Percentiles rank a stretch among this genome's conserved stretches.
Evolutionary conservation across 495 filamentous ascomycete genomes (phyloP).

Genomic region (Aspergillus homomorphus): DNA sequence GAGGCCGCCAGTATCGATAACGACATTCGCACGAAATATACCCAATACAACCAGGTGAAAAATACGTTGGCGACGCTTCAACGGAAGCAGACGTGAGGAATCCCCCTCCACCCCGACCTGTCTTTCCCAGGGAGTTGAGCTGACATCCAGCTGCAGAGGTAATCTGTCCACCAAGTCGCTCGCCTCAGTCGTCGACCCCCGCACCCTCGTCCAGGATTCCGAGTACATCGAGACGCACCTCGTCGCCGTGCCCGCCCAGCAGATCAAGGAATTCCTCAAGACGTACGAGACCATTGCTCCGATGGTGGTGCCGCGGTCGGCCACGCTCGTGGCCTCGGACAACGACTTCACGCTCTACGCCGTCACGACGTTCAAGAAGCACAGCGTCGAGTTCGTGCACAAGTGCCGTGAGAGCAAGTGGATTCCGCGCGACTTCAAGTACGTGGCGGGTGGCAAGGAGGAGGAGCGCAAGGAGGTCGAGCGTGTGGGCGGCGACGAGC

Average conservation of each 20-base stretch:
- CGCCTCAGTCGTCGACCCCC: conserved; percentile 77
- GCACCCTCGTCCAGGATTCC: conserved; percentile 75
- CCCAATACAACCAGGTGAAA: conserved; percentile 88
- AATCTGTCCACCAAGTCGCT: conserved; percentile 94
- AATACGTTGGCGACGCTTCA: conserved; percentile 73
- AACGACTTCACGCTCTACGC: conserved; percentile 84
- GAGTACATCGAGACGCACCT: conserved; percentile 97
- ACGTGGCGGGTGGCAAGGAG: conserved; percentile 83
- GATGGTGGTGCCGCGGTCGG: conserved; percentile 88
- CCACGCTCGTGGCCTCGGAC: conserved; percentile 71
- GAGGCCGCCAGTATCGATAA: conserved; percentile 86
- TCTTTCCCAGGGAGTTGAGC: not conserved
- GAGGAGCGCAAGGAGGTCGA: conserved; percentile 83
- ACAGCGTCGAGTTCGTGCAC: conserved; percentile 77
- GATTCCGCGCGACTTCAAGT: conserved; percentile 91
- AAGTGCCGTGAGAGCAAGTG: conserved; percentile 88
- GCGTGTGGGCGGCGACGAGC: conserved; percentile 72
- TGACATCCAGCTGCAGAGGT: conserved; percentile 55
- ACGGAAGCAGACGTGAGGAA: conserved; percentile 74
- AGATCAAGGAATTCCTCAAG: conserved; percentile 81
- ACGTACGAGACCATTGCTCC: conserved; percentile 82
- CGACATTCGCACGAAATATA: conserved; percentile 89
- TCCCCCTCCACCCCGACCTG: conserved; percentile 1
- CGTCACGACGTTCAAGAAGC: conserved; percentile 91
- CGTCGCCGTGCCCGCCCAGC: conserved; percentile 73